Evolutionary conservation across 495 filamentous ascomycete species (phyloP).

Genomic region (Niebla homalea): DNA sequence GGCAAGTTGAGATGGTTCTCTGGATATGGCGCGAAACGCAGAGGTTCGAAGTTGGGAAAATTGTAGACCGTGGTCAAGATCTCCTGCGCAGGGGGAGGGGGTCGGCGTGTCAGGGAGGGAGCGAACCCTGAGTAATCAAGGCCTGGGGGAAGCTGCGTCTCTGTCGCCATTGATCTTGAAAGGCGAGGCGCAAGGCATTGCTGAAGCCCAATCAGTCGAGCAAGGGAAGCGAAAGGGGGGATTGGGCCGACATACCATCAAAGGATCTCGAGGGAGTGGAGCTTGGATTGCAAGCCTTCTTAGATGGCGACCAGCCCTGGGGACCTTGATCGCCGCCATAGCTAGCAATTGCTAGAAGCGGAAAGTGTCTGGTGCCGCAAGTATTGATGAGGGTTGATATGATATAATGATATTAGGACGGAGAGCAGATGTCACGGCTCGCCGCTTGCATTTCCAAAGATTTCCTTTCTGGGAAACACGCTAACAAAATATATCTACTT

Average conservation of each 20-base stretch:
- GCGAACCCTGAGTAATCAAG: constrained; percentile 15
- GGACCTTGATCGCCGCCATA: not conserved
- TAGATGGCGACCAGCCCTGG: too few relatives aligned
- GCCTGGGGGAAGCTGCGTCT: constrained; percentile 31
- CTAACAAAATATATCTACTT: too few relatives aligned
- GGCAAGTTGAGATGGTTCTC: constrained; percentile 72
- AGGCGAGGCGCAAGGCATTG: constrained; percentile 36
- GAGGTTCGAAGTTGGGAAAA: constrained; percentile 82
- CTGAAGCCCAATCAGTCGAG: constrained; percentile 18
- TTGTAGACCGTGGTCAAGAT: constrained; percentile 75
- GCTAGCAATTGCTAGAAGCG: not conserved
- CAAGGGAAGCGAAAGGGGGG: not conserved
- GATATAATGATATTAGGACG: too few relatives aligned
- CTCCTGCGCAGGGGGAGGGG: constrained; percentile 31
- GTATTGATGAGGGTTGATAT: too few relatives aligned
- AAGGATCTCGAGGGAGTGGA: constrained; percentile 20
- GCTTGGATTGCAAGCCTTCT: too few relatives aligned
- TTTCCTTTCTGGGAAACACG: too few relatives aligned
- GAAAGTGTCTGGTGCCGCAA: too few relatives aligned
- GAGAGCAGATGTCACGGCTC: too few relatives aligned
- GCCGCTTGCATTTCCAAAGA: too few relatives aligned
- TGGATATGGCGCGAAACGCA: constrained; percentile 65
- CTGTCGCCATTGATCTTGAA: constrained; percentile 69
- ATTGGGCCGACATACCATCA: constrained; percentile 25
- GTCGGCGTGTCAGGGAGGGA: constrained; percentile 17